phyloP scores from a whole-genome alignment of 164 flowering plant species.

The Annona cherimola region DNA sequence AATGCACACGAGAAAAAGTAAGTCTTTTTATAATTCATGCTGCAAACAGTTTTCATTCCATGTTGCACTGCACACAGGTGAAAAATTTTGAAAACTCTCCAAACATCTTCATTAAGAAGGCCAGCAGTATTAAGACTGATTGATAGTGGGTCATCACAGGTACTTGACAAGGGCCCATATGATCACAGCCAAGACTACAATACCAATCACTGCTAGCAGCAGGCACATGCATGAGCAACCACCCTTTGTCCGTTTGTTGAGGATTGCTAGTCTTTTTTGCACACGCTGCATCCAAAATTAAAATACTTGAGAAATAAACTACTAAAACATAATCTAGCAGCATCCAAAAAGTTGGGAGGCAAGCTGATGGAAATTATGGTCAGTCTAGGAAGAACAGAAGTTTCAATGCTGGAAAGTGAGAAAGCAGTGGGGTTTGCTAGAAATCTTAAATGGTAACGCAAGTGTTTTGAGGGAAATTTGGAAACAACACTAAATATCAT shows the following conservation, averaged over 20 bases:
- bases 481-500: no score
- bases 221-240: slow-evolving; percentile 85
- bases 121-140: background rate
- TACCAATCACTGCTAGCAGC: slow-evolving; percentile 55
- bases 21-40: no score
- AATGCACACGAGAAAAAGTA: no score
- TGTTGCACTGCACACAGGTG: background rate
- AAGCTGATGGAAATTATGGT: no score
- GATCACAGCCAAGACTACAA: slow-evolving; percentile 55
- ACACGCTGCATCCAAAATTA: slow-evolving; percentile 49
- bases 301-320: no score
- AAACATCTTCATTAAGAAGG: background rate
- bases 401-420: no score
- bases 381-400: no score
- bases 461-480: no score
- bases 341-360: no score
- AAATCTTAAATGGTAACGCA: no score
- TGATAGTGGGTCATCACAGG: slow-evolving; percentile 30
- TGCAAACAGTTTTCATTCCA: background rate
- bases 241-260: slow-evolving; percentile 76
- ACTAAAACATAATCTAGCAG: no score
- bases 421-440: no score
- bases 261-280: slow-evolving; percentile 60
- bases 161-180: slow-evolving; percentile 62
- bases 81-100: background rate